These are phyloP conservation scores for Lenwebbia sp. DNA, from an alignment of 345 rosid species.

Conservation along the genomic window DNA sequence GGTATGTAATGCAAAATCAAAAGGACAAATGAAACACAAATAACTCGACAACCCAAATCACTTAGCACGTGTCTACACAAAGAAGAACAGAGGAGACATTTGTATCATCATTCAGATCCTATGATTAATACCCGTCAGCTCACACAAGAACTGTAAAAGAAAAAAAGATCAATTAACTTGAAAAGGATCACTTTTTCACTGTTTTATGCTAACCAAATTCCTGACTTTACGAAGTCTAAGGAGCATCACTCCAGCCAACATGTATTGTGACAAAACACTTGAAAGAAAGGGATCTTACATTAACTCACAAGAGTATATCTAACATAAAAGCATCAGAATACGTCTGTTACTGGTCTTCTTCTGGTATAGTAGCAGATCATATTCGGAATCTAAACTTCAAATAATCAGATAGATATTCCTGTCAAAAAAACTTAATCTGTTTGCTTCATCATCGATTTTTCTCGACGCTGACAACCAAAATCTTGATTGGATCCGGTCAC, in stretches of 20 bases:
- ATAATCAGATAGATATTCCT: not conserved
- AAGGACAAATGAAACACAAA: not conserved
- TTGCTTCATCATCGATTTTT: not conserved
- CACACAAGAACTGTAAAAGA: not conserved
- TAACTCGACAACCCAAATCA: not conserved
- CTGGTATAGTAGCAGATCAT: not conserved
- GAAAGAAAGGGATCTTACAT: not conserved
- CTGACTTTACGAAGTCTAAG: not conserved
- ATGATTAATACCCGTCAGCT: not conserved
- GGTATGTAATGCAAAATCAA: not conserved
- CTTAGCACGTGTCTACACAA: not conserved
- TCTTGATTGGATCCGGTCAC: not conserved
- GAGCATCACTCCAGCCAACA: not conserved
- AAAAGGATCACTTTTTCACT: not conserved
- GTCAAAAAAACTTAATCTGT: not conserved
- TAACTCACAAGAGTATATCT: not conserved
- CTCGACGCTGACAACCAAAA: not conserved
- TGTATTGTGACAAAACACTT: not conserved
- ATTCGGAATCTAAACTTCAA: not conserved
- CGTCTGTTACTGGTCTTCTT: not conserved
- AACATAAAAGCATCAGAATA: not conserved
- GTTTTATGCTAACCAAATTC: not conserved
- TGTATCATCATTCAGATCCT: not conserved
- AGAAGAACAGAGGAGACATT: not conserved
- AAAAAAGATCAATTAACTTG: not conserved